Evolutionary conservation across 345 rosid genomes (phyloP).

Genomic region (Camelina sativa): DNA sequence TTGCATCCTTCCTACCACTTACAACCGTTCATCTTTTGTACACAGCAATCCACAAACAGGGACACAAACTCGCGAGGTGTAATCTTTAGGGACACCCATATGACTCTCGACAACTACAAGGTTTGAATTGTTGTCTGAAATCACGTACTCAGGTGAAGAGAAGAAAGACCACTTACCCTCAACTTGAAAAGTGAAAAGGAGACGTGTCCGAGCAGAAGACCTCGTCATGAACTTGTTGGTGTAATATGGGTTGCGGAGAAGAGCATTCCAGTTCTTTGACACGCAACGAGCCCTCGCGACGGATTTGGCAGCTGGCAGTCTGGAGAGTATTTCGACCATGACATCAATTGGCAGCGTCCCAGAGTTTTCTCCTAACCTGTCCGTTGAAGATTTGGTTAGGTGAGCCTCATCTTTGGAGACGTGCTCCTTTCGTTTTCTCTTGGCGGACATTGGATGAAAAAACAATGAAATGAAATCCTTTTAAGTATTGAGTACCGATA

Average conservation of each 20-base stretch:
- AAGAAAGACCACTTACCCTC: conserved; percentile 22
- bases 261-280: neutral
- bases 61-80: neutral
- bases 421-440: no score
- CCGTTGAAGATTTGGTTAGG: no score
- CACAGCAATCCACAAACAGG: no score
- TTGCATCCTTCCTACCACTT: neutral
- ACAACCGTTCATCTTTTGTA: no score
- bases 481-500: no score
- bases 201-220: neutral
- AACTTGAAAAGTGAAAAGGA: conserved; percentile 5
- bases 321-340: neutral
- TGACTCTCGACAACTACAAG: neutral
- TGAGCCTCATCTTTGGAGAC: no score
- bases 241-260: neutral
- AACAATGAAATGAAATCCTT: no score
- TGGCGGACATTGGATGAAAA: no score
- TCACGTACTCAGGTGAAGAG: neutral
- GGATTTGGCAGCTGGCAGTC: neutral
- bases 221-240: neutral
- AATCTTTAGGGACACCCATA: neutral
- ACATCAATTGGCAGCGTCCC: neutral
- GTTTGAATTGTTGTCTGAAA: neutral
- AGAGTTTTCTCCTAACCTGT: no score
- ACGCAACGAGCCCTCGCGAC: neutral